A percentile compares a stretch with the other conserved stretches of the same genome.
Conservation (phyloP, 2,329 filamentous ascomycete genomes). For the Scedosporium dehoogii region DNA sequence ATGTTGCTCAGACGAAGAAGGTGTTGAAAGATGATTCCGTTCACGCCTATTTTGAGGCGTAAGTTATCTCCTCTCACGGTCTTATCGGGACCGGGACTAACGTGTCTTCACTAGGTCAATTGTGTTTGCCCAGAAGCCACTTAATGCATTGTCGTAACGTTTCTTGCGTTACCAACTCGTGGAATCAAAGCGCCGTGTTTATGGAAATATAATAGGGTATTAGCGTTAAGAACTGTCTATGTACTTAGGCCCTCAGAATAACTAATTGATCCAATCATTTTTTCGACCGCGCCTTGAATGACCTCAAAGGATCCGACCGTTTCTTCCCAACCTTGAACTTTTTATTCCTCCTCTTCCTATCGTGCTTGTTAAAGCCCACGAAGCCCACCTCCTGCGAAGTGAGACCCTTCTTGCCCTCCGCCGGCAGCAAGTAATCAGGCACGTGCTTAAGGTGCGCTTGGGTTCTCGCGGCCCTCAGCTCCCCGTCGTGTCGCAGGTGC, state of each 20-base stretch:
- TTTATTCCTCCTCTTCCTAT: slow-evolving; percentile 35
- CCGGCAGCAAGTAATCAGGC: slow-evolving; percentile 84
- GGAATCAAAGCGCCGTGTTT: neutral
- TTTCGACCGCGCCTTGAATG: slow-evolving; percentile 61
- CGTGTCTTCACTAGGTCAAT: neutral
- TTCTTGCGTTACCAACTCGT: neutral
- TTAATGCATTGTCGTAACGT: neutral
- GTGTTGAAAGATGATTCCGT: slow-evolving; percentile 23
- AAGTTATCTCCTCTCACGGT: slow-evolving; percentile 10
- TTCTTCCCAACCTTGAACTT: slow-evolving; percentile 43
- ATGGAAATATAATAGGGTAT: neutral
- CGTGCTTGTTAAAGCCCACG: slow-evolving; percentile 55
- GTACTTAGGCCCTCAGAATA: neutral
- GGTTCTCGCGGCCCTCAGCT: slow-evolving; percentile 70
- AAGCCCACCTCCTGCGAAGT: slow-evolving; percentile 63
- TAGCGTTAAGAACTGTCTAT: neutral
- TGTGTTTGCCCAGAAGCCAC: neutral
- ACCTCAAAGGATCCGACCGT: slow-evolving; percentile 78
- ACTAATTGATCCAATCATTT: slow-evolving; percentile 13
- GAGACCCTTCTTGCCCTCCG: slow-evolving; percentile 60
- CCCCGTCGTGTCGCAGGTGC: slow-evolving; percentile 82
- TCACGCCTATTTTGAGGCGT: slow-evolving; percentile 30
- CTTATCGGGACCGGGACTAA: neutral
- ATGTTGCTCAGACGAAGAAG: slow-evolving; percentile 20
- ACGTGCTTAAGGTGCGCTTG: slow-evolving; percentile 91